Percentiles rank a stretch among this genome's conserved stretches.
These are phyloP conservation scores for Tricholomella constricta DNA, from an alignment of 768 basidiomycete species.

Conservation along the genomic window DNA sequence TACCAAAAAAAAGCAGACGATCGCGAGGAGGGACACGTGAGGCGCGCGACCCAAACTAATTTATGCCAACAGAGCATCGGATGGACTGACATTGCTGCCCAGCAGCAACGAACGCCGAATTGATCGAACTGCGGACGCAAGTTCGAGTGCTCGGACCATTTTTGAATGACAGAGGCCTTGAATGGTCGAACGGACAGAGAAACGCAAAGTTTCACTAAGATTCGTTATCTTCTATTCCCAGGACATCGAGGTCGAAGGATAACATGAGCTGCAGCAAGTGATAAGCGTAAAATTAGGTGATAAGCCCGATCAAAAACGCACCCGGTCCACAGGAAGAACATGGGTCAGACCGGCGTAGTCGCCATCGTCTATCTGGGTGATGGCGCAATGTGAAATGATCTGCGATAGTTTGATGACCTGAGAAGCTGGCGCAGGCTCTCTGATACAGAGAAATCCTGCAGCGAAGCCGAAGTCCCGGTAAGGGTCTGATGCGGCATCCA, in stretches of 20 bases:
- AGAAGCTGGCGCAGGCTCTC: neutral
- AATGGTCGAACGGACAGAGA: too few species aligned
- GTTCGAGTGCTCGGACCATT: too few species aligned
- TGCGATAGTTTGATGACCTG: neutral
- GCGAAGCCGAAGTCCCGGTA: slow-evolving; percentile 2
- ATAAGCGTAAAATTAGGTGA: neutral
- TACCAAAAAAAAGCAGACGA: too few species aligned
- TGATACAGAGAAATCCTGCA: neutral
- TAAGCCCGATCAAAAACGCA: neutral
- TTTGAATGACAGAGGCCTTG: too few species aligned
- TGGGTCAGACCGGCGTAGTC: slow-evolving; percentile 1
- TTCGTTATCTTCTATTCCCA: too few species aligned
- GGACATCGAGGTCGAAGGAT: neutral
- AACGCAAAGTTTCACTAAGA: too few species aligned
- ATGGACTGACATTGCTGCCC: too few species aligned
- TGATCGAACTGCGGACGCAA: too few species aligned
- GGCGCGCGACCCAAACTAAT: too few species aligned
- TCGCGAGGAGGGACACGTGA: too few species aligned
- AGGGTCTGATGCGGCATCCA: neutral
- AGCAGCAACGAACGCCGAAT: too few species aligned
- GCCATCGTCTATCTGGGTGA: neutral
- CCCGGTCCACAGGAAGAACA: slow-evolving; percentile 7
- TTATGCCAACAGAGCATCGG: too few species aligned
- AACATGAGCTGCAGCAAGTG: neutral
- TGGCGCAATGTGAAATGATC: neutral